phyloP scores from a whole-genome alignment of 345 rosid species.

The Limnanthes douglasii region DNA sequence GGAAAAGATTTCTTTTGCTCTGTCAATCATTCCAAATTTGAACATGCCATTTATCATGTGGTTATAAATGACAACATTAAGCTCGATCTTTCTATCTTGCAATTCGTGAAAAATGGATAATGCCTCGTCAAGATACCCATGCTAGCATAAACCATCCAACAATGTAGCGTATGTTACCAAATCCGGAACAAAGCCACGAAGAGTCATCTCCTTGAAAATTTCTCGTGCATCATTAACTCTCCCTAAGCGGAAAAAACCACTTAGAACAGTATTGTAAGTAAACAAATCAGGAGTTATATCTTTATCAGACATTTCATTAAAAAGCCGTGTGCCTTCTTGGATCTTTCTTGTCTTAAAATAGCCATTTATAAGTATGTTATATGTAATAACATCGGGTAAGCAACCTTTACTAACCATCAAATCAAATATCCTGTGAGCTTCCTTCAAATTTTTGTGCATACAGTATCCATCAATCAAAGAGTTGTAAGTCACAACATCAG shows the following conservation, averaged over 20 bases:
- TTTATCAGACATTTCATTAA: not conserved
- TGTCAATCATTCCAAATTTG: slow-evolving; percentile 4
- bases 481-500: too few relatives aligned
- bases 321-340: not conserved
- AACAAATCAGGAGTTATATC: not conserved
- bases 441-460: slow-evolving; percentile 6
- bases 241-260: not conserved
- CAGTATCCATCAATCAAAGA: too few relatives aligned
- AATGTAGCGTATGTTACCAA: not conserved
- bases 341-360: too few relatives aligned
- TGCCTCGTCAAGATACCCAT: too few relatives aligned
- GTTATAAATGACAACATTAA: too few relatives aligned
- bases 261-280: not conserved
- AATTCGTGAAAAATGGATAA: too few relatives aligned
- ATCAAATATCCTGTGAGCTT: slow-evolving; percentile 7
- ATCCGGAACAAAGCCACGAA: not conserved
- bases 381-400: not conserved
- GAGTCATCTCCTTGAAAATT: not conserved
- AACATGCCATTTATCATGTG: slow-evolving; percentile 19
- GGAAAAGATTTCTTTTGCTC: slow-evolving; percentile 4
- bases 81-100: too few relatives aligned
- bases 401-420: not conserved
- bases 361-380: too few relatives aligned
- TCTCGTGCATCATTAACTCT: not conserved
- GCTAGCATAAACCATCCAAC: not conserved